These are phyloP conservation scores for Sphaerulina populicola DNA, from an alignment of 2,329 filamentous ascomycete genomes.

Conservation along the genomic window DNA sequence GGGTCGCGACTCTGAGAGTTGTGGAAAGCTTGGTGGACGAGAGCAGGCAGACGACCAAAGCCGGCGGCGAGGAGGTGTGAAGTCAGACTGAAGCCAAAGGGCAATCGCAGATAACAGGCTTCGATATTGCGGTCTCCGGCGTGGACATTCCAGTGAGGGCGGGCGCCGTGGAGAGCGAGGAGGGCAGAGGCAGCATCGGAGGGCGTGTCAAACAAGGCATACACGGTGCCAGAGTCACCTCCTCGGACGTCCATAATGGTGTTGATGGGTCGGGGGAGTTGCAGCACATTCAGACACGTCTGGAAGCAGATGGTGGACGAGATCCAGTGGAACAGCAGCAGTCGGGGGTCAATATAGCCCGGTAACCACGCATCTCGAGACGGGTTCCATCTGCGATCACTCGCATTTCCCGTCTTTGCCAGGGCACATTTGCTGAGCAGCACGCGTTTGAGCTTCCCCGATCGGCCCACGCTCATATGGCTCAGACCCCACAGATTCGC, in stretches of 20 bases:
- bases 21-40: constrained; percentile 7
- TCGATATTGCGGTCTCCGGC: constrained; percentile 7
- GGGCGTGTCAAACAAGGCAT: constrained; percentile 7
- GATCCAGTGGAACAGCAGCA: constrained; percentile 8
- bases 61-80: constrained; percentile 4
- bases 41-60: constrained; percentile 7
- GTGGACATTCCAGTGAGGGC: constrained; percentile 8
- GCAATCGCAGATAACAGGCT: constrained; percentile 5
- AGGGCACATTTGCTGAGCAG: constrained; percentile 10
- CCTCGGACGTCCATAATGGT: constrained; percentile 9
- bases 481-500: constrained; percentile 12
- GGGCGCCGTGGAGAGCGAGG: constrained; percentile 1
- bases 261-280: constrained; percentile 4
- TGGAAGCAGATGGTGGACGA: constrained; percentile 8
- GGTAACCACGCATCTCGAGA: constrained; percentile 4
- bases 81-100: constrained; percentile 6
- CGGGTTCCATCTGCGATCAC: constrained; percentile 9
- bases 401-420: constrained; percentile 4
- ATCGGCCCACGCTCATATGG: constrained; percentile 11
- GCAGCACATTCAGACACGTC: constrained; percentile 11
- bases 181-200: constrained; percentile 3
- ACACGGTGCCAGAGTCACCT: constrained; percentile 10
- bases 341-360: constrained; percentile 8
- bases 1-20: background rate
- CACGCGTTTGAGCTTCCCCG: constrained; percentile 1